Base-by-base conservation (phyloP, 805 yeast genomes). In the Zygosaccharomyces bailii region DNA sequence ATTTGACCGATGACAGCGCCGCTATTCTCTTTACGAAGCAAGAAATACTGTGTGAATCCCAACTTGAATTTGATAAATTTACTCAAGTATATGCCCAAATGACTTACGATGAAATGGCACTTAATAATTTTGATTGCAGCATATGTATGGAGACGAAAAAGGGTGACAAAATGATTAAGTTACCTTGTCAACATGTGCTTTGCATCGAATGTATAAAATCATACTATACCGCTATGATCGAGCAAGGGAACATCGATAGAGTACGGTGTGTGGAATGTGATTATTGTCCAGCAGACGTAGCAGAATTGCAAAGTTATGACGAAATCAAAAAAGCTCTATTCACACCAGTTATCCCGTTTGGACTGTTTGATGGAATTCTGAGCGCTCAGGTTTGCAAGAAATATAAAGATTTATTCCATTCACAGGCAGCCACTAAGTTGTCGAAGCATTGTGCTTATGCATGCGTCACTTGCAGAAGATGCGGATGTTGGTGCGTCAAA, bases 191-290 rank as follows among this genome's bases (percentile, higher is more conserved):
- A 5, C 85, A 80, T 53, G 56, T 61, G 0, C 73, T 78, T 45
- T 80, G 85, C 52, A 61, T 57, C 34, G 36, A 47, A 1, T 80
- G 86, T 48, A 57, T 76, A 3, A 46, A 42, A 9, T 71, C 68
- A 4, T 79, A 73, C 48, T 73, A 72, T 39, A 49, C 56, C 1
- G 59, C 69, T 2, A 59, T 64, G 34, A 78, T 80, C 9, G 54
- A 54, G 5, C 57, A 70, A 4, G 85, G 82, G 3, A 75, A 74
- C 27, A 67, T 78, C 4, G 70, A 70, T 13, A 72, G 66, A 36
- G 64, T 81, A 1, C 80, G 79, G 55, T 81, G 86, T 52, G 85
- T 86, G 1, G 72, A 78, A 36, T 75, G 73, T 51, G 58, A 62
- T 1, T 55, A 50, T n/a, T 35, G 44, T 4, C 51, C 53, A 5